Evolutionary conservation across 2,329 filamentous ascomycete species (phyloP).

Genomic region (Ceratocystis papillata): DNA sequence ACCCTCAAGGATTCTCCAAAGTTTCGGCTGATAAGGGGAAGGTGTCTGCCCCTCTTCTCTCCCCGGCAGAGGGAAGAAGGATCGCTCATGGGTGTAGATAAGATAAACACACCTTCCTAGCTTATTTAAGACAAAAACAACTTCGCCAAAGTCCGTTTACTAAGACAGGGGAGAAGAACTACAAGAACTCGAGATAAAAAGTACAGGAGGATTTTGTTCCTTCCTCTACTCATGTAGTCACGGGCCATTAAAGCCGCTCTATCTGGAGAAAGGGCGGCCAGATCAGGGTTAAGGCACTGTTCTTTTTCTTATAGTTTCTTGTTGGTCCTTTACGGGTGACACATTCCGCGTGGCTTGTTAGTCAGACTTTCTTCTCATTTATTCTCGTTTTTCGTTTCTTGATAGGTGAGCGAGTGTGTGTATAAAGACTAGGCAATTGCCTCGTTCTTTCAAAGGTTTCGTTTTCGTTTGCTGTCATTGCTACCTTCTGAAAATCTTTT

Average conservation of each 20-base stretch:
- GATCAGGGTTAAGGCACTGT: neutral
- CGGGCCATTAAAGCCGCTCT: neutral
- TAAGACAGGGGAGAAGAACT: neutral
- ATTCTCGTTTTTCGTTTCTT: neutral
- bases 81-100: neutral
- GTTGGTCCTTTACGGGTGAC: conserved; percentile 3
- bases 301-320: neutral
- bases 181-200: neutral
- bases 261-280: neutral
- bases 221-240: neutral
- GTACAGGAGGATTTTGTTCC: neutral
- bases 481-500: neutral
- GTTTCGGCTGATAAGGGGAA: conserved; percentile 11
- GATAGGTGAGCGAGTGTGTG: neutral
- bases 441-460: neutral
- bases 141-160: neutral
- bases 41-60: neutral
- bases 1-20: conserved; percentile 4
- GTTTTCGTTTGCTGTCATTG: neutral
- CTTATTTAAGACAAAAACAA: neutral
- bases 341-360: conserved; percentile 4
- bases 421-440: neutral
- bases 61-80: neutral
- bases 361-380: conserved; percentile 2
- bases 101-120: neutral